A percentile compares a stretch with the other conserved stretches of the same genome.
Conservation (phyloP, 2,329 filamentous ascomycete species). For the Aurifilum marmelostoma region DNA sequence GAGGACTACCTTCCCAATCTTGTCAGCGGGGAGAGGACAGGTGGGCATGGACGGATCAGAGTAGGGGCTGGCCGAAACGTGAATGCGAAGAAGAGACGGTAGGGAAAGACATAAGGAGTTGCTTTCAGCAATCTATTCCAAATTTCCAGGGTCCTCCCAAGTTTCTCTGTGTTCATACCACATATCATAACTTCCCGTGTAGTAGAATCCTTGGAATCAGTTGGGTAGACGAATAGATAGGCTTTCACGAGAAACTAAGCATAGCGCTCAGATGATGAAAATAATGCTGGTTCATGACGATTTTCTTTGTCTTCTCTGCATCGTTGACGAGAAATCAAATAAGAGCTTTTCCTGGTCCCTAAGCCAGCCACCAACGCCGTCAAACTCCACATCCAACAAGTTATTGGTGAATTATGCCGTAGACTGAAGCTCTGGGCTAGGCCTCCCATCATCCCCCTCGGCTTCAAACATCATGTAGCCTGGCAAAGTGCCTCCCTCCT, state of each 20-base stretch:
- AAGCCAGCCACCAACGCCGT: constrained; percentile 11
- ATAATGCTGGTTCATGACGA: no score
- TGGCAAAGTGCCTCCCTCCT: neutral
- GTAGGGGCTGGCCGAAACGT: constrained; percentile 86
- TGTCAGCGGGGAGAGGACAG: constrained; percentile 75
- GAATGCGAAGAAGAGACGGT: constrained; percentile 73
- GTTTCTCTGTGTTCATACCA: neutral
- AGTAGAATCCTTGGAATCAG: neutral
- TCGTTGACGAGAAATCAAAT: neutral
- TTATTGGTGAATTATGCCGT: neutral
- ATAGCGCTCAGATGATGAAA: neutral
- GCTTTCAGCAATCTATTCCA: neutral
- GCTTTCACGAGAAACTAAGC: neutral
- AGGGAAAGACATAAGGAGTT: constrained; percentile 25
- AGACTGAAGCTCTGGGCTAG: no score
- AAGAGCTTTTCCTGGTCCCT: neutral
- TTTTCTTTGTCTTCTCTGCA: neutral
- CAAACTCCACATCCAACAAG: constrained; percentile 4
- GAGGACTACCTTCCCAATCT: constrained; percentile 89
- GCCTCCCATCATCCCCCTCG: neutral
- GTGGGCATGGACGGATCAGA: constrained; percentile 67
- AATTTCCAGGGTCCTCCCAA: neutral
- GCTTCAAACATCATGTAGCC: neutral
- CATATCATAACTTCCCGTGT: neutral
- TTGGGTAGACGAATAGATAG: neutral